phyloP scores from a whole-genome alignment of 805 yeast species.

The Starmerella geochares region DNA sequence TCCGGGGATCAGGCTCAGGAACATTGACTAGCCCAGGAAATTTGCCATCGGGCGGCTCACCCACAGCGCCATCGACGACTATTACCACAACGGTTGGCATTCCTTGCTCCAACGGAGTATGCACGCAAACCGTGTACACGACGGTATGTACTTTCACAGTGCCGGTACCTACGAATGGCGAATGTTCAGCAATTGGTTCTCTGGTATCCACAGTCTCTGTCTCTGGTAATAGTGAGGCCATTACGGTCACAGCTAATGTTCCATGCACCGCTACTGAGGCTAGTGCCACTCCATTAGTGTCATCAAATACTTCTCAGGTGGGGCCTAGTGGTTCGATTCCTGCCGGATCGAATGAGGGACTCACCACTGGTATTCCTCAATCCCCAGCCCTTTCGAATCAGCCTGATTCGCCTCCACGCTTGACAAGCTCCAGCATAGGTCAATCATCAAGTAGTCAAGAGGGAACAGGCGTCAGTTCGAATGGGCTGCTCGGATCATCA shows the following conservation, averaged over 20 bases:
- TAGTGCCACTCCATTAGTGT: not conserved
- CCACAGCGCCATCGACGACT: not conserved
- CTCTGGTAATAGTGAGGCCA: not conserved
- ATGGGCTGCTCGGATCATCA: too few relatives aligned
- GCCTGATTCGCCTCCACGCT: not conserved
- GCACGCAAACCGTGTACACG: constrained; percentile 3
- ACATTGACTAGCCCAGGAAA: not conserved
- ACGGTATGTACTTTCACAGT: constrained; percentile 1
- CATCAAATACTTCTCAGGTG: too few relatives aligned
- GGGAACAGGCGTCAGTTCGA: too few relatives aligned
- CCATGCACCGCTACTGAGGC: constrained; percentile 1
- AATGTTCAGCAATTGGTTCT: not conserved
- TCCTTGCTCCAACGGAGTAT: constrained; percentile 8
- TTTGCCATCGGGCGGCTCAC: too few relatives aligned
- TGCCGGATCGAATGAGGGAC: too few relatives aligned
- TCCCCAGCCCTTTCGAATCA: not conserved
- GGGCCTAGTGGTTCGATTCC: too few relatives aligned
- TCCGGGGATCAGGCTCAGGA: not conserved
- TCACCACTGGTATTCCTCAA: not conserved
- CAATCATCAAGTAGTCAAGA: too few relatives aligned
- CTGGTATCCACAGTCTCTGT: not conserved
- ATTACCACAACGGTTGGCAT: constrained; percentile 7
- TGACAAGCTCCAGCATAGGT: too few relatives aligned
- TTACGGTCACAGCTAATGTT: constrained; percentile 2
- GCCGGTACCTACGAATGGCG: not conserved